Percentiles rank a stretch among this genome's conserved stretches.
Evolutionary conservation across 306 rosid species (phyloP).

Genomic region (Pyrus pyrifolia): DNA sequence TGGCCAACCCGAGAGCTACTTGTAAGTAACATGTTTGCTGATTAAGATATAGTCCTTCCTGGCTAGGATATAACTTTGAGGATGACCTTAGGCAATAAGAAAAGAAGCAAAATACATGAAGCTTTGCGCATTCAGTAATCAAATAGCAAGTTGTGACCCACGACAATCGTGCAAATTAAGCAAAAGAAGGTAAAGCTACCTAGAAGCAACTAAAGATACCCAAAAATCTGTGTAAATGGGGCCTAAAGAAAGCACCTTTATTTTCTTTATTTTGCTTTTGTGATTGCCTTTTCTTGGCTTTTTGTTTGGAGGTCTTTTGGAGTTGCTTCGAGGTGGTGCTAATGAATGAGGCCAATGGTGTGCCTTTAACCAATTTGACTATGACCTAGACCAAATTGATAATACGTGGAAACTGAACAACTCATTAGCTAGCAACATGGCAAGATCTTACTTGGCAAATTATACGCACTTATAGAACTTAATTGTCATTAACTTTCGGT

Average conservation of each 20-base stretch:
- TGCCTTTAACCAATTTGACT: neutral
- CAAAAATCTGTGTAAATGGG: neutral
- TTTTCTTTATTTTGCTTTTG: neutral
- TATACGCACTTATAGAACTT: too few relatives aligned
- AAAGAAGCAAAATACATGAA: too few relatives aligned
- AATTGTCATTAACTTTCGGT: too few relatives aligned
- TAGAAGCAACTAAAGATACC: neutral
- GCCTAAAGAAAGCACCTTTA: neutral
- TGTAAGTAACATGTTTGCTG: too few relatives aligned
- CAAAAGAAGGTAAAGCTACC: neutral
- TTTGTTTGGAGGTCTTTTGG: neutral
- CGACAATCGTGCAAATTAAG: neutral
- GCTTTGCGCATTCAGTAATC: too few relatives aligned
- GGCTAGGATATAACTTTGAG: too few relatives aligned
- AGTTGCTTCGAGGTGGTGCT: neutral
- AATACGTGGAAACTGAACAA: neutral
- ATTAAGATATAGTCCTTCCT: too few relatives aligned
- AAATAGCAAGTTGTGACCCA: too few relatives aligned
- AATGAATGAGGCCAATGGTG: neutral
- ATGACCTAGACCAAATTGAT: neutral
- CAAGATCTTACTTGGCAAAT: too few relatives aligned
- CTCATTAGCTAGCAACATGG: too few relatives aligned
- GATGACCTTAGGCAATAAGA: too few relatives aligned
- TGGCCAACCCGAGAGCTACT: too few relatives aligned
- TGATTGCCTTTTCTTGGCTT: neutral